These are phyloP conservation scores for Fraxinus ornus DNA, from an alignment of 305 asterid species.

Conservation along the genomic window DNA sequence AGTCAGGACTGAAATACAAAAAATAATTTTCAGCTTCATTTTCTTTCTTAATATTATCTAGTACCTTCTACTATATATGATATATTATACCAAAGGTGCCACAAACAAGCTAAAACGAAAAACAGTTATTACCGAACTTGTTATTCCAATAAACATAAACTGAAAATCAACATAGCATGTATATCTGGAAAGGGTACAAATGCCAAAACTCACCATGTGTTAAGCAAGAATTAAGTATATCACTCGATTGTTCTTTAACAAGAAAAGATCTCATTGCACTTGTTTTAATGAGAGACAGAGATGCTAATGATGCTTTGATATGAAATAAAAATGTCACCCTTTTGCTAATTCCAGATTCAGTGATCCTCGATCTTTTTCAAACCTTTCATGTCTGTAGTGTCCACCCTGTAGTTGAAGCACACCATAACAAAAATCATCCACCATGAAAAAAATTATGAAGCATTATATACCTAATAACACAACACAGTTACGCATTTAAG, in stretches of 20 bases:
- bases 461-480: not conserved
- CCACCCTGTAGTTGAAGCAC: conserved; percentile 51
- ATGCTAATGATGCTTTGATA: conserved; percentile 15
- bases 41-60: not conserved
- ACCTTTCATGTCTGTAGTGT: conserved; percentile 96
- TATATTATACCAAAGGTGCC: not conserved
- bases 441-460: not conserved
- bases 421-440: not conserved
- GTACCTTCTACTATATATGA: not conserved
- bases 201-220: not conserved
- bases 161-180: not conserved
- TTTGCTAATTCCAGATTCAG: conserved; percentile 31
- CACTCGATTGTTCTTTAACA: not conserved
- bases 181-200: not conserved
- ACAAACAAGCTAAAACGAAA: not conserved
- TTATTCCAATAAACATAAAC: not conserved
- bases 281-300: not conserved
- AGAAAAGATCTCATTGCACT: not conserved
- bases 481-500: not conserved
- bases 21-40: not conserved
- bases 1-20: not conserved
- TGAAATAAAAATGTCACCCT: not conserved
- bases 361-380: conserved; percentile 92
- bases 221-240: not conserved
- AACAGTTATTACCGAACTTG: not conserved